Conservation (phyloP, 2,329 filamentous ascomycete species). For the Neoascochyta sp. region DNA sequence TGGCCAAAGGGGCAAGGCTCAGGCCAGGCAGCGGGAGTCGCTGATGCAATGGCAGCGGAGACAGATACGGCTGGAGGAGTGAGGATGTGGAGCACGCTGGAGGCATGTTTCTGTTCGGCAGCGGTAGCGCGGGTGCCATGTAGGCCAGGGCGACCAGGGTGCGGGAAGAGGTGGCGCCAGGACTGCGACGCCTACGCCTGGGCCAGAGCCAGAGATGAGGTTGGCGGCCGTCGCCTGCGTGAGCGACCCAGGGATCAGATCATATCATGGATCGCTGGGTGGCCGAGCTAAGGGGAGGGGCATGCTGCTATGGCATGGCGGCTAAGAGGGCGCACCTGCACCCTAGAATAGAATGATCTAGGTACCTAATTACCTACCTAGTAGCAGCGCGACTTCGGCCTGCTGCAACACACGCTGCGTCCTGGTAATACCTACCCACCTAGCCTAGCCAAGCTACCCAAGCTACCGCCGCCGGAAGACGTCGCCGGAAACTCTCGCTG, state of each 20-base stretch:
- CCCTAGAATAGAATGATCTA: no score
- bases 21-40: constrained; percentile 28
- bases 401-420: constrained; percentile 3
- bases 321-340: constrained; percentile 13
- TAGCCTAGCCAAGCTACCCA: no score
- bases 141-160: constrained; percentile 18
- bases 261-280: constrained; percentile 15
- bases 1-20: constrained; percentile 20
- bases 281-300: constrained; percentile 19
- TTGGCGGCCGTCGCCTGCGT: constrained; percentile 28
- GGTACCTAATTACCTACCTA: no score
- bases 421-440: no score
- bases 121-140: constrained; percentile 22
- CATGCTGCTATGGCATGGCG: constrained; percentile 16
- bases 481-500: no score
- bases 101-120: constrained; percentile 32
- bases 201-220: constrained; percentile 25
- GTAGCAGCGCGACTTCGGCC: constrained; percentile 15
- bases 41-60: constrained; percentile 25
- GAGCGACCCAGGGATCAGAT: constrained; percentile 23
- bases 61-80: constrained; percentile 19
- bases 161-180: constrained; percentile 28
- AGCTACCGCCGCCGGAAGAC: no score
- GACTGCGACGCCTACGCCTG: constrained; percentile 18
- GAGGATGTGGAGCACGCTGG: constrained; percentile 20